phyloP scores from a whole-genome alignment of 495 filamentous ascomycete species.

The Aspergillus asperescens region DNA sequence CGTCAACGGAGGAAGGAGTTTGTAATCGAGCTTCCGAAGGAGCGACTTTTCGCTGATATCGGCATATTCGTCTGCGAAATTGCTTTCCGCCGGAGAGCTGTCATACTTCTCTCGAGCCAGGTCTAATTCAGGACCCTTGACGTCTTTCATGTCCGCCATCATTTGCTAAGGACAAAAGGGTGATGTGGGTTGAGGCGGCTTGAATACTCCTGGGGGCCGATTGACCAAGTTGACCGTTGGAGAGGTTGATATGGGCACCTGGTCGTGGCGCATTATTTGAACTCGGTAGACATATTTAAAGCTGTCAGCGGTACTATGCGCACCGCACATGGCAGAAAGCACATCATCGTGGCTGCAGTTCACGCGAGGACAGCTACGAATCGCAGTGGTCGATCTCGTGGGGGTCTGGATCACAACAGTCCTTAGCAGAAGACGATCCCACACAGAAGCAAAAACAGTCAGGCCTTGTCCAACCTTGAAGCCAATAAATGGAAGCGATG shows the following conservation, averaged over 20 bases:
- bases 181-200: background rate
- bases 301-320: background rate
- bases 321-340: conserved; percentile 11
- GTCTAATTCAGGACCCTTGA: background rate
- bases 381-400: conserved; percentile 6
- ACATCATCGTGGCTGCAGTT: conserved; percentile 14
- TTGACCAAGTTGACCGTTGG: background rate
- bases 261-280: background rate
- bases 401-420: conserved; percentile 5
- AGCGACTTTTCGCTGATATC: conserved; percentile 56
- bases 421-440: conserved; percentile 4
- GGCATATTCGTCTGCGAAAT: conserved; percentile 17
- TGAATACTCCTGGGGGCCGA: background rate
- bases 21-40: conserved; percentile 60
- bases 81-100: conserved; percentile 12
- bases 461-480: background rate
- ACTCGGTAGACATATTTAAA: conserved; percentile 2
- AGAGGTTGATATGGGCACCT: background rate
- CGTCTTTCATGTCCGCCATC: conserved; percentile 8
- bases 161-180: background rate
- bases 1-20: conserved; percentile 61
- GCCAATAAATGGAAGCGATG: background rate
- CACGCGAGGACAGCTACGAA: conserved; percentile 15
- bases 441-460: conserved; percentile 4
- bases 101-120: conserved; percentile 5